These are phyloP conservation scores for Boeremia exigua DNA, from an alignment of 2,329 filamentous ascomycete genomes.

Conservation along the genomic window DNA sequence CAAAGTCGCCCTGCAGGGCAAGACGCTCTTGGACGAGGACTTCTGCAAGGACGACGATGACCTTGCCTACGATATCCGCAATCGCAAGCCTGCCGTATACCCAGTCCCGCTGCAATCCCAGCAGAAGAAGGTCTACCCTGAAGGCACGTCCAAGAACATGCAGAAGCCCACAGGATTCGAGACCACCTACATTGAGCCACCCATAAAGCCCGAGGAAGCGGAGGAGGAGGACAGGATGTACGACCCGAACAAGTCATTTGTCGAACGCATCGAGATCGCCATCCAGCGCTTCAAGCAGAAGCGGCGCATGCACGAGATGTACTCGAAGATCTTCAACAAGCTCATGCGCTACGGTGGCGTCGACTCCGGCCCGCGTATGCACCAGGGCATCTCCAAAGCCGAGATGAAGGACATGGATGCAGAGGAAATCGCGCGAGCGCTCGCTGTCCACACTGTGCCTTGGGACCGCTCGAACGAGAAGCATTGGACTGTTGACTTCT, in stretches of 20 bases:
- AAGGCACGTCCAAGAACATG: slow-evolving; percentile 52
- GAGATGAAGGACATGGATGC: slow-evolving; percentile 68
- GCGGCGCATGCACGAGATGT: slow-evolving; percentile 72
- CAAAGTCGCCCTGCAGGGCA: slow-evolving; percentile 47
- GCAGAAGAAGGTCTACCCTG: slow-evolving; percentile 36
- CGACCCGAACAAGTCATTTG: slow-evolving; percentile 53
- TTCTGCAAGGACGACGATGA: slow-evolving; percentile 33
- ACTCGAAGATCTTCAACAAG: slow-evolving; percentile 72
- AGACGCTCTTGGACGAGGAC: slow-evolving; percentile 37
- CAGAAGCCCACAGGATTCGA: slow-evolving; percentile 56
- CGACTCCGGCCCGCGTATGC: slow-evolving; percentile 66
- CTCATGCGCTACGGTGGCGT: slow-evolving; percentile 87
- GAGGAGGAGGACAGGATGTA: slow-evolving; percentile 74
- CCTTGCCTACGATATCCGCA: slow-evolving; percentile 41
- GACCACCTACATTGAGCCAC: slow-evolving; percentile 81
- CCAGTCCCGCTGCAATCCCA: slow-evolving; percentile 36
- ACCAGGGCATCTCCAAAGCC: slow-evolving; percentile 66
- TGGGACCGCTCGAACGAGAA: slow-evolving; percentile 56
- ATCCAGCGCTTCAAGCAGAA: slow-evolving; percentile 81
- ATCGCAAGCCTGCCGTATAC: slow-evolving; percentile 27
- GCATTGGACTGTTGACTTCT: slow-evolving; percentile 82
- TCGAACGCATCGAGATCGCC: slow-evolving; percentile 80
- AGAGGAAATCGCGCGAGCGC: slow-evolving; percentile 68
- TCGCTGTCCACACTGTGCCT: slow-evolving; percentile 67
- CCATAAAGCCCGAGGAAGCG: slow-evolving; percentile 73